Percentiles rank a stretch among this genome's conserved stretches.
These are phyloP conservation scores for Leccinum incarnatum DNA, from an alignment of 768 basidiomycete genomes.

Conservation along the genomic window DNA sequence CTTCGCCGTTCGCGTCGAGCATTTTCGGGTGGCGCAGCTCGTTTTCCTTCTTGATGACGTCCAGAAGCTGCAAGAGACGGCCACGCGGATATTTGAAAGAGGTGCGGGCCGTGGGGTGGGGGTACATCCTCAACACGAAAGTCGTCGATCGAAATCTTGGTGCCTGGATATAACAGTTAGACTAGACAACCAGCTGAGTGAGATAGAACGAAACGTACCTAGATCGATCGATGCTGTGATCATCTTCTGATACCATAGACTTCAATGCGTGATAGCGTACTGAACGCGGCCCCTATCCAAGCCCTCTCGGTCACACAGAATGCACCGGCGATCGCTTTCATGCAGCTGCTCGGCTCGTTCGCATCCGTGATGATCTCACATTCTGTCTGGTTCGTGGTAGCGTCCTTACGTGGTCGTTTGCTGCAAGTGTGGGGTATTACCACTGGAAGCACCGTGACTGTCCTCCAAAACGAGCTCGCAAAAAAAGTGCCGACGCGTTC, in stretches of 20 bases:
- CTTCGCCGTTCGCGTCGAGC: not conserved
- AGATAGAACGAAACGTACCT: not conserved
- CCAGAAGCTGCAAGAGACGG: not conserved
- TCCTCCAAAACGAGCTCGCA: conserved; percentile 41
- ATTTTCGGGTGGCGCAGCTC: not conserved
- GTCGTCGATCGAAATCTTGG: not conserved
- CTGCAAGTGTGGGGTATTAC: conserved; percentile 48
- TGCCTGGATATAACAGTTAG: not conserved
- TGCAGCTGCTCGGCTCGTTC: conserved; percentile 33
- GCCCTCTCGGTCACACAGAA: conserved; percentile 40
- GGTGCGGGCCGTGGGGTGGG: not conserved
- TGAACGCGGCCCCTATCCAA: conserved; percentile 36
- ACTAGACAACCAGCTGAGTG: not conserved
- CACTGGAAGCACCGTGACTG: conserved; percentile 31
- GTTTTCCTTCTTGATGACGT: not conserved
- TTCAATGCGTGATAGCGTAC: not conserved
- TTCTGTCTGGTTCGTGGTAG: not conserved
- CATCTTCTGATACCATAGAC: not conserved
- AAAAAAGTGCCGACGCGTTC: conserved; percentile 41
- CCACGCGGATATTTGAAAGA: not conserved
- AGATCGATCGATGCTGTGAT: not conserved
- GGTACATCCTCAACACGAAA: not conserved
- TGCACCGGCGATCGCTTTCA: conserved; percentile 45
- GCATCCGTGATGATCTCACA: conserved; percentile 27
- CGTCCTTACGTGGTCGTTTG: not conserved